Evolutionary conservation across 2,329 filamentous ascomycete genomes (phyloP).

Genomic region (Septoria linicola): DNA sequence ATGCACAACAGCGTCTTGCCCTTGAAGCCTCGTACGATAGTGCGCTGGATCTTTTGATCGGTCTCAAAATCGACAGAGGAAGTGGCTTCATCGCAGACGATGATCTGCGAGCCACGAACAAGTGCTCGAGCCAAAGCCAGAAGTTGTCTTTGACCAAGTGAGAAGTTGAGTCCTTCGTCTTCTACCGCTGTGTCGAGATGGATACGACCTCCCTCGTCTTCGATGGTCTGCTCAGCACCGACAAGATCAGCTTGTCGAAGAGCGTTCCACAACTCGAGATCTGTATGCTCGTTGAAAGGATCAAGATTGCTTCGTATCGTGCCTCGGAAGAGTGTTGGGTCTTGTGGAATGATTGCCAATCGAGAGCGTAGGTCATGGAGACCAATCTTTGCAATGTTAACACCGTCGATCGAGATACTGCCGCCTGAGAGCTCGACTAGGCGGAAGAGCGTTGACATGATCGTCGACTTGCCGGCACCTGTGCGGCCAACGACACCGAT

Average conservation of each 20-base stretch:
- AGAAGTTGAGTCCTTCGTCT: constrained; percentile 95
- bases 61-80: constrained; percentile 93
- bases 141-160: constrained; percentile 87
- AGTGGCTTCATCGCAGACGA: constrained; percentile 95
- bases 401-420: constrained; percentile 50
- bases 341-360: constrained; percentile 75
- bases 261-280: constrained; percentile 74
- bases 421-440: constrained; percentile 55
- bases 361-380: constrained; percentile 73
- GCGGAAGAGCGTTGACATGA: constrained; percentile 80
- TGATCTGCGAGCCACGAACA: constrained; percentile 83
- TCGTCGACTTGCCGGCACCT: constrained; percentile 78
- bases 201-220: constrained; percentile 59
- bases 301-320: constrained; percentile 79
- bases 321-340: constrained; percentile 78
- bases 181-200: constrained; percentile 83
- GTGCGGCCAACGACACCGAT: constrained; percentile 81
- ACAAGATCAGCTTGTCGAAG: constrained; percentile 75
- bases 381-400: constrained; percentile 67
- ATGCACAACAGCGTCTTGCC: constrained; percentile 90
- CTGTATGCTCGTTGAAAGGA: constrained; percentile 74
- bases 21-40: constrained; percentile 79
- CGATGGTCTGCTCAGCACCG: constrained; percentile 48
- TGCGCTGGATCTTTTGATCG: constrained; percentile 89
- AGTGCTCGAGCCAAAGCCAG: constrained; percentile 92